Evolutionary conservation across 306 rosid species (phyloP).

Genomic region (Malus asiatica): DNA sequence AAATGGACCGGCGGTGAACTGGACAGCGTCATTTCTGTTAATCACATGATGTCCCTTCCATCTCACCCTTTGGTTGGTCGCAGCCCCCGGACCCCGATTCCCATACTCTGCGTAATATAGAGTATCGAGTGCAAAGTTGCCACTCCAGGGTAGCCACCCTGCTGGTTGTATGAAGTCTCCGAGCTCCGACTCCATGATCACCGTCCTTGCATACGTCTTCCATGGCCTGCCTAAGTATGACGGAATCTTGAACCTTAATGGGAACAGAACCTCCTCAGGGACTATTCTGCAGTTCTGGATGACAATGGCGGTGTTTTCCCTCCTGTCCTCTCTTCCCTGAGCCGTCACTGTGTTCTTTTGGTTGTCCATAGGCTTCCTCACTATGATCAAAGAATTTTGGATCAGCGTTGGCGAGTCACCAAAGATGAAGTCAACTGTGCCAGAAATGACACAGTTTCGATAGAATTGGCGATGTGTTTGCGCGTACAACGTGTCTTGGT

Average conservation of each 20-base stretch:
- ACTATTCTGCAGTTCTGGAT: conserved; percentile 31
- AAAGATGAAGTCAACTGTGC: conserved; percentile 24
- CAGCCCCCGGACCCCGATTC: conserved; percentile 20
- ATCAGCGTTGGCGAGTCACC: conserved; percentile 14
- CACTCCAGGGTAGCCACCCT: conserved; percentile 25
- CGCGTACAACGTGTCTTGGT: conserved; percentile 21
- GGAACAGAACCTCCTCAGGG: conserved; percentile 4
- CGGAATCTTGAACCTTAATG: background rate
- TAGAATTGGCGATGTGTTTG: conserved; percentile 20
- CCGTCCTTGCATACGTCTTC: conserved; percentile 23
- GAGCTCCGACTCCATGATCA: conserved; percentile 15
- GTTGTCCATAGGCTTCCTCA: conserved; percentile 1
- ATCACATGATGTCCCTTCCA: conserved; percentile 29
- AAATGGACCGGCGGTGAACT: conserved; percentile 16
- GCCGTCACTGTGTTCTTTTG: conserved; percentile 20
- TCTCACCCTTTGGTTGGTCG: conserved; percentile 6
- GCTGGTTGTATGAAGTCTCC: conserved; percentile 29
- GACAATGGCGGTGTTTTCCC: conserved; percentile 11
- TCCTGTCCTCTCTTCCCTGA: conserved; percentile 13
- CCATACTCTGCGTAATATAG: conserved; percentile 20
- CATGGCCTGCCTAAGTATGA: conserved; percentile 30
- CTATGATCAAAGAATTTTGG: conserved; percentile 14
- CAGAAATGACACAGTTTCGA: conserved; percentile 16
- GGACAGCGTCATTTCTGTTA: conserved; percentile 18
- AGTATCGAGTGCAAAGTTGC: conserved; percentile 13